phyloP scores from a whole-genome alignment of 108 stramenopile species.

The Conticribra weissflogii region DNA sequence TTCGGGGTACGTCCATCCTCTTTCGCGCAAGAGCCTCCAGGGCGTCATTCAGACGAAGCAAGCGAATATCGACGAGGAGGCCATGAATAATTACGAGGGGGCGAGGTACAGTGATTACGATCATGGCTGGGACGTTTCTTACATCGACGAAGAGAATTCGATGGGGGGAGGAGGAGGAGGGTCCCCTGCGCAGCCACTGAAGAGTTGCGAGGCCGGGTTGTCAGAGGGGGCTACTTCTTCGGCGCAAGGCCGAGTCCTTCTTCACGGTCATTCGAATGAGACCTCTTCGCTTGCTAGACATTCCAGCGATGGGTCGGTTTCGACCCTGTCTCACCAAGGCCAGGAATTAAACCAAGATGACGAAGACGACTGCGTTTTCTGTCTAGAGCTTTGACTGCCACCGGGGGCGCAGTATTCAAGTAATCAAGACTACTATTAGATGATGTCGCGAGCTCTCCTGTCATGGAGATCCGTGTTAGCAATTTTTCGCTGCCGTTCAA shows the following conservation, averaged over 20 bases:
- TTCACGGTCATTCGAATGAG: too few species aligned
- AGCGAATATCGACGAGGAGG: conserved; percentile 21
- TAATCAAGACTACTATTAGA: neutral
- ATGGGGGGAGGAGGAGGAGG: neutral
- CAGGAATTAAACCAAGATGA: conserved; percentile 10
- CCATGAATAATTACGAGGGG: conserved; percentile 4
- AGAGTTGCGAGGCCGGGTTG: too few species aligned
- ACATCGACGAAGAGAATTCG: conserved; percentile 1
- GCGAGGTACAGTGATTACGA: neutral
- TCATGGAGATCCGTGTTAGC: too few species aligned
- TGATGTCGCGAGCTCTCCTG: too few species aligned
- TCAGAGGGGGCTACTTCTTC: too few species aligned
- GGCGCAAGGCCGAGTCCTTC: too few species aligned
- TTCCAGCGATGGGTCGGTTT: neutral
- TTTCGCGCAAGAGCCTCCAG: conserved; percentile 12
- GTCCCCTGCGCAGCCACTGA: neutral
- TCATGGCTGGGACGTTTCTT: conserved; percentile 18
- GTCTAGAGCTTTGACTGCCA: conserved; percentile 12
- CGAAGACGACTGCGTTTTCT: conserved; percentile 21
- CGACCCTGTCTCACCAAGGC: conserved; percentile 7
- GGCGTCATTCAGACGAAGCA: conserved; percentile 29
- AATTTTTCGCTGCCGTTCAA: too few species aligned
- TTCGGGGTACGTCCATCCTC: conserved; percentile 6
- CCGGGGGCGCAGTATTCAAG: too few species aligned
- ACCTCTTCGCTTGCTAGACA: neutral